Base-by-base conservation (phyloP, 768 basidiomycete species). In the Mycena epipterygia region DNA sequence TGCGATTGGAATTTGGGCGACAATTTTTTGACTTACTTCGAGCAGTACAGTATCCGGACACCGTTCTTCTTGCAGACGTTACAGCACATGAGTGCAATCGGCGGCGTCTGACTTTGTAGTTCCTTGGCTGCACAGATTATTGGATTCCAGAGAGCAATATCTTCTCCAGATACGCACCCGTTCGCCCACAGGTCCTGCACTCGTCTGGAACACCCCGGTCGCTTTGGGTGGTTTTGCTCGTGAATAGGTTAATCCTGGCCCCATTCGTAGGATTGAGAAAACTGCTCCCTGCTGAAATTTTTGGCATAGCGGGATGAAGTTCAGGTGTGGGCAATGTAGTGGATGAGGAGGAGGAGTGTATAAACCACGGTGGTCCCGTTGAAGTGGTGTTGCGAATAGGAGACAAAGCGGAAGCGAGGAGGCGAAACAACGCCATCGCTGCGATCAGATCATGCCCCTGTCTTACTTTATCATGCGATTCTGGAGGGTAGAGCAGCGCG, bases 201-300 rank as follows among this genome's bases (percentile, higher is more conserved):
- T 21, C 41, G 63, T 64, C 63, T 5, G 63, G 29, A 1, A 42
- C 63, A 27, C 63, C 63, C 13, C 29, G 9, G 52, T 64, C 63
- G 3, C 30, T 27, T 60, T 27, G 30, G 3, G 29, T 29, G 25
- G 61, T 3, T 12, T 3, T 4, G 16, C 12, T 27, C 6, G 25
- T 17, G 23, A n/a, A 19, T 7, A 63, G 30, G 21, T 63, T 49
- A 14, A 63, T 63, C 19, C 49, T 13, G 14, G 14, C 1, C 16
- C 61, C 61, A 12, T 12, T 62, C 9, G 23, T 21, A 1, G 60
- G 60, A 56, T 56, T 13, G 6, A 44, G 11, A 44, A 44, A 44
- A n/a, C n/a, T n/a, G n/a, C n/a, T n/a, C n/a, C n/a, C n/a, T n/a
- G n/a, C n/a, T n/a, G n/a, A n/a, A n/a, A n/a, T n/a, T n/a, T n/a